Conservation (phyloP, 495 filamentous ascomycete genomes). For the Neurospora pannonica region DNA sequence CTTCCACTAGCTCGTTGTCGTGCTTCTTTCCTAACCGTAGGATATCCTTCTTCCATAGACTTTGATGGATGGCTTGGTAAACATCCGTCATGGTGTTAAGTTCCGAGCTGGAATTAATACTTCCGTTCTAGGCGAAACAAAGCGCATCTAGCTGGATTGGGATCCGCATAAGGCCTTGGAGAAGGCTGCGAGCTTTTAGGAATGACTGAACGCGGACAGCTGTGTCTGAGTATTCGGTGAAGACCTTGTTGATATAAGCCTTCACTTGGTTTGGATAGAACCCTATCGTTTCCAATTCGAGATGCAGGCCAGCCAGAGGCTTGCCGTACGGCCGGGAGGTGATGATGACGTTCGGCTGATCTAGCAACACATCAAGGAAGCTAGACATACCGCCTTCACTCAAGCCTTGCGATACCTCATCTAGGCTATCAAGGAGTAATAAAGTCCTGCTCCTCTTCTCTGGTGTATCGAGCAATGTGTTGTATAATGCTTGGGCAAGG, state of each 20-base stretch:
- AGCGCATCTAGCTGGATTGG: constrained; percentile 41
- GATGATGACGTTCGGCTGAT: constrained; percentile 27
- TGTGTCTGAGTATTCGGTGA: constrained; percentile 11
- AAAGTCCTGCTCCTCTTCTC: constrained; percentile 15
- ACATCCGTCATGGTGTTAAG: constrained; percentile 33
- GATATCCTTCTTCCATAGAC: constrained; percentile 34
- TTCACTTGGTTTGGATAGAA: constrained; percentile 28
- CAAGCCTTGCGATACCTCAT: constrained; percentile 29
- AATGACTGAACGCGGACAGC: constrained; percentile 23
- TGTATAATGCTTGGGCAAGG: constrained; percentile 3
- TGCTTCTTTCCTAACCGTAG: constrained; percentile 24
- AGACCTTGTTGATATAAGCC: constrained; percentile 15
- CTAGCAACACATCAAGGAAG: constrained; percentile 25
- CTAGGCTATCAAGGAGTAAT: constrained; percentile 33
- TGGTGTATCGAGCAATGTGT: constrained; percentile 8
- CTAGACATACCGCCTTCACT: constrained; percentile 7
- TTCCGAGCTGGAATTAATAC: constrained; percentile 1
- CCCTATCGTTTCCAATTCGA: constrained; percentile 27
- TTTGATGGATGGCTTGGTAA: constrained; percentile 30
- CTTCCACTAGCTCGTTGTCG: constrained; percentile 2
- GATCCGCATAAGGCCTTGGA: constrained; percentile 33
- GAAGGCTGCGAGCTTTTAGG: constrained; percentile 21
- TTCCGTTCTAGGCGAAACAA: constrained; percentile 30
- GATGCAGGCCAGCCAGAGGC: constrained; percentile 4
- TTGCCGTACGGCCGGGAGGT: constrained; percentile 26